Conservation (phyloP, 495 filamentous ascomycete genomes). For the Hyaloscypha hepaticicola region DNA sequence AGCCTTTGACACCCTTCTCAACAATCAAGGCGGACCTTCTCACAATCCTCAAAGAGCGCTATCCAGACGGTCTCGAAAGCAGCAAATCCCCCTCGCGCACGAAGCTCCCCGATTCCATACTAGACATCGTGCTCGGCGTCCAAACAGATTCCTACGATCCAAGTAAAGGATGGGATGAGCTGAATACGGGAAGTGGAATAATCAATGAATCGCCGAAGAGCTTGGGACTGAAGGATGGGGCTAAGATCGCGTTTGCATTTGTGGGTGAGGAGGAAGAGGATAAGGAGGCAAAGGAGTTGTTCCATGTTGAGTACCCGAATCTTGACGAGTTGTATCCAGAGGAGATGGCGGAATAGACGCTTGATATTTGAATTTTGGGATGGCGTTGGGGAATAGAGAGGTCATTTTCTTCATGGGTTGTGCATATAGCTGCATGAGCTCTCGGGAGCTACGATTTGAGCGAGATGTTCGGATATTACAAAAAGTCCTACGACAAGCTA, state of each 20-base stretch:
- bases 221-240: constrained; percentile 31
- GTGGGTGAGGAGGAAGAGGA: constrained; percentile 8
- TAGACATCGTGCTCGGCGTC: constrained; percentile 41
- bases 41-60: constrained; percentile 46
- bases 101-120: constrained; percentile 32
- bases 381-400: not conserved
- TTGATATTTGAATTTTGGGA: not conserved
- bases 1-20: constrained; percentile 57
- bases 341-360: constrained; percentile 16
- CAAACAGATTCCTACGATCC: constrained; percentile 55
- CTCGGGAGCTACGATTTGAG: not conserved
- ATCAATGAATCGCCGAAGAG: constrained; percentile 22
- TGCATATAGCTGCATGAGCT: not conserved
- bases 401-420: not conserved
- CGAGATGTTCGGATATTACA: not conserved
- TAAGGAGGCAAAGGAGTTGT: constrained; percentile 12
- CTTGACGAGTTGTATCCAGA: constrained; percentile 28
- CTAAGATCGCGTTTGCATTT: constrained; percentile 28
- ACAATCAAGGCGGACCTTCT: constrained; percentile 65
- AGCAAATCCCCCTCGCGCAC: constrained; percentile 3
- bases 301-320: constrained; percentile 23
- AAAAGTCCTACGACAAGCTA: not conserved
- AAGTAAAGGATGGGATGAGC: constrained; percentile 54
- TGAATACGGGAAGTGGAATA: constrained; percentile 30
- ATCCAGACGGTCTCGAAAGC: constrained; percentile 42